These are phyloP conservation scores for Venturia asperata DNA, from an alignment of 2,329 filamentous ascomycete species.

Conservation along the genomic window DNA sequence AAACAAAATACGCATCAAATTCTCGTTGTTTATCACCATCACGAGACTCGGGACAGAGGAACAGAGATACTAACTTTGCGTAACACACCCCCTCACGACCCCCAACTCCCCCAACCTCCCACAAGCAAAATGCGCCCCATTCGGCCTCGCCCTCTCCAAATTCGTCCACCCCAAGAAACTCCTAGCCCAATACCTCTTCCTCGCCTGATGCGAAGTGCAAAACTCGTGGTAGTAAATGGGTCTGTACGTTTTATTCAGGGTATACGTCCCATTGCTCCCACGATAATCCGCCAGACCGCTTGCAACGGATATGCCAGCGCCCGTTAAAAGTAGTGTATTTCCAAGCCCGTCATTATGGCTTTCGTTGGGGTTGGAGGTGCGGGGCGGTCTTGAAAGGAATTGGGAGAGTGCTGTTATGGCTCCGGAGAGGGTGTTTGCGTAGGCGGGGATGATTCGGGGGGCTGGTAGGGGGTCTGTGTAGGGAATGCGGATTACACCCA, in stretches of 20 bases:
- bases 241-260: slow-evolving; percentile 79
- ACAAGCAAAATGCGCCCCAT: slow-evolving; percentile 71
- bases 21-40: too few species aligned
- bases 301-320: slow-evolving; percentile 87
- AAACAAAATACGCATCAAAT: too few species aligned
- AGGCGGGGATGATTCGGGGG: slow-evolving; percentile 65
- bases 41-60: too few species aligned
- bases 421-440: slow-evolving; percentile 61
- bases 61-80: slow-evolving; percentile 69
- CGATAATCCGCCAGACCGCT: slow-evolving; percentile 91
- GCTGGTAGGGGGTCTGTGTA: slow-evolving; percentile 77
- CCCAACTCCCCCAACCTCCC: slow-evolving; percentile 64
- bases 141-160: slow-evolving; percentile 70
- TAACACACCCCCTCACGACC: slow-evolving; percentile 69
- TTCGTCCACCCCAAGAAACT: slow-evolving; percentile 91
- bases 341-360: not conserved
- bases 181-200: slow-evolving; percentile 92
- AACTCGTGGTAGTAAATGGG: slow-evolving; percentile 96
- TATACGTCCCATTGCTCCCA: slow-evolving; percentile 83
- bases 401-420: slow-evolving; percentile 69
- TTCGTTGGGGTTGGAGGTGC: slow-evolving; percentile 31
- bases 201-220: slow-evolving; percentile 66
- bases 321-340: slow-evolving; percentile 62
- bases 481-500: slow-evolving; percentile 74
- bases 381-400: slow-evolving; percentile 58